Base-by-base conservation (phyloP, 2,329 filamentous ascomycete genomes). In the Calonectria hawksworthii region DNA sequence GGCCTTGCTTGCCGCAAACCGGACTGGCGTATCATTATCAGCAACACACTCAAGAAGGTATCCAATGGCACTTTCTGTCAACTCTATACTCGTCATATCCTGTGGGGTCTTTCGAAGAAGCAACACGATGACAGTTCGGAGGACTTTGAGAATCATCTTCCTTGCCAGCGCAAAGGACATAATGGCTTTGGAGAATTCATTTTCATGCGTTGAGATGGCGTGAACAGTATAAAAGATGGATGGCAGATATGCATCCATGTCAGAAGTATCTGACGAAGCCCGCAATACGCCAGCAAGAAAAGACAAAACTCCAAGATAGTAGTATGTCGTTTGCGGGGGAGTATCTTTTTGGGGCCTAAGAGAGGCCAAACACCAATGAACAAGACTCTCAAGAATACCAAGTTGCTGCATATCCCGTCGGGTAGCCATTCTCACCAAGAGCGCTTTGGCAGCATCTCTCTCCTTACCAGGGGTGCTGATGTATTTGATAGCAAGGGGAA, bases 1-100 rank as follows among this genome's bases (percentile, higher is more conserved):
- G 5, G 96, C 94, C 86, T 99, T 99, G 84, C 96, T 98, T 26
- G 96, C 95, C 38, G 96, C 94, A 80, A 98, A 92, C 47, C 97
- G 90, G 16, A 99, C 96, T 0, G 96, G 95, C 0, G 96, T 98
- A 81, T 99, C 96, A 74, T 95, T 94, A 83, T 99, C 97, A 2
- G 92, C 92, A 1, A 99, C 87, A 16, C 91, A 90, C 74, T 95
- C 93, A 3, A 99, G 89, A 4, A 98, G 89, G 80, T 94, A 93
- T 69, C 96, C 94, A 78, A 99, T 95, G 6, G 94, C 91, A 36
- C 93, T 93, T 85, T 99, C 96, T 21, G 98, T 84, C 82, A 94
- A 88, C 70, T 90, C 90, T 5, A 87, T 88, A 67, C 86, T 86
- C 16, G 81, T 78, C 82, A 85, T 83, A 32, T 85, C 85, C 64